These are phyloP conservation scores for Eustoma russellianum DNA, from an alignment of 257 asterid species.

Conservation along the genomic window DNA sequence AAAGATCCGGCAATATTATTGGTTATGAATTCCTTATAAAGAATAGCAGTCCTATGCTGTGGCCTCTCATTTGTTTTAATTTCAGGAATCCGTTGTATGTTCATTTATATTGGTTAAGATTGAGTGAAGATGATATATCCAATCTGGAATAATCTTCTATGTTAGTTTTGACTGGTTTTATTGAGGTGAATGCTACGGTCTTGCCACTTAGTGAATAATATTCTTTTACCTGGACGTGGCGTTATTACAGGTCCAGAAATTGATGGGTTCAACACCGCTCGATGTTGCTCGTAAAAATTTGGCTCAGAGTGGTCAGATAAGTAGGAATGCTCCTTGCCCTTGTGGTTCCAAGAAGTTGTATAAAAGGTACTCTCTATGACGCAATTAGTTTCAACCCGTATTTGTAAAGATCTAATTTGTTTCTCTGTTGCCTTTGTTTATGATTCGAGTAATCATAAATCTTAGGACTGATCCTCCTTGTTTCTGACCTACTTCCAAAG, in stretches of 20 bases:
- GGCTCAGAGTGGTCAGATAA: conserved; percentile 76
- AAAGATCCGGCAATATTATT: too few relatives aligned
- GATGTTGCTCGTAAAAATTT: conserved; percentile 73
- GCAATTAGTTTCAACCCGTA: neutral
- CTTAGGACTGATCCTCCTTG: neutral
- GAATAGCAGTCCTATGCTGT: too few relatives aligned
- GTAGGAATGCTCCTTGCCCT: conserved; percentile 83
- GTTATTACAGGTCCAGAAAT: conserved; percentile 58
- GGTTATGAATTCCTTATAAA: too few relatives aligned
- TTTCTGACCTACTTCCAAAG: neutral
- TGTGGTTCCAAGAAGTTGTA: conserved; percentile 90
- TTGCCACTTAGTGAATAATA: neutral
- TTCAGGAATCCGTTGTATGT: too few relatives aligned
- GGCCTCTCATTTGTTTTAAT: too few relatives aligned
- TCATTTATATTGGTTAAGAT: too few relatives aligned
- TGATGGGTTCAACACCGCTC: conserved; percentile 83
- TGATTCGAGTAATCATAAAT: neutral
- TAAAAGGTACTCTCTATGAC: conserved; percentile 49
- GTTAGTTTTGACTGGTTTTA: too few relatives aligned
- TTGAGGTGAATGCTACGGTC: too few relatives aligned
- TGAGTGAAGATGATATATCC: too few relatives aligned
- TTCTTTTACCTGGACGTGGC: neutral
- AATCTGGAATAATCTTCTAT: too few relatives aligned
- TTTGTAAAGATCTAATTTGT: too few relatives aligned
- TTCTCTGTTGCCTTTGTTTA: neutral